Base-by-base conservation (phyloP, 768 basidiomycete species). In the Lactarius sp. region DNA sequence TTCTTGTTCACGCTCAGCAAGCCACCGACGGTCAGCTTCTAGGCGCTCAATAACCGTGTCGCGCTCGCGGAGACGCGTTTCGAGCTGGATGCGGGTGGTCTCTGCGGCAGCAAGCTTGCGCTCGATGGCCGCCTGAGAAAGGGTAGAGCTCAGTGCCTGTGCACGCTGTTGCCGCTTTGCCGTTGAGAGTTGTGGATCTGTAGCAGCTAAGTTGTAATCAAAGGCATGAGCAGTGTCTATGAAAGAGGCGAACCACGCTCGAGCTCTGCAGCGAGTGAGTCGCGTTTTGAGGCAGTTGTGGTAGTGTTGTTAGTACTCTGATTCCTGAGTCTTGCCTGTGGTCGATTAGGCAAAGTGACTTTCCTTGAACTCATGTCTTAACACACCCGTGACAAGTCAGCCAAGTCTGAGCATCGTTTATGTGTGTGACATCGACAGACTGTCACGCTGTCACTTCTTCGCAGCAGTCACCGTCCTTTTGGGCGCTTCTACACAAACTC, bases 111-210 rank as follows among this genome's bases (percentile, higher is more conserved):
- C 74, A 1, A 92, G 79, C 66, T 86, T 84, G n/a, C 90, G 76
- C 69, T 91, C 88, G 18, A 91, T 77, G 1, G 81, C 76, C 3
- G 87, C 80, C 66, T 85, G 83, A 2, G 83, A 75, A 68, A 89
- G 78, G 57, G 83, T 80, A 0, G 86, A 82, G 0, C 82, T 79
- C 68, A 91, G 84, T 0, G 82, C 80, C 66, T 85, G 83, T 0
- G 80, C 70, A n/a, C 85, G 82, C 66, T 86, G 85, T 53, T 84
- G 85, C 12, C 87, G 81, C 72, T 87, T 90, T 13, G 87, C 80
- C 0, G 83, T 78, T 2, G 85, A 85, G 42, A 83, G 77, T 50
- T 87, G 84, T 2, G 85, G 84, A 69, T 89, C 86, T 89, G 71
- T 20, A 27, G 13, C 9, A 20, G 64, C 39, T 39, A n/a, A 6